phyloP scores from a whole-genome alignment of 148 eudicot genomes.

The Pharnaceum exiguum region DNA sequence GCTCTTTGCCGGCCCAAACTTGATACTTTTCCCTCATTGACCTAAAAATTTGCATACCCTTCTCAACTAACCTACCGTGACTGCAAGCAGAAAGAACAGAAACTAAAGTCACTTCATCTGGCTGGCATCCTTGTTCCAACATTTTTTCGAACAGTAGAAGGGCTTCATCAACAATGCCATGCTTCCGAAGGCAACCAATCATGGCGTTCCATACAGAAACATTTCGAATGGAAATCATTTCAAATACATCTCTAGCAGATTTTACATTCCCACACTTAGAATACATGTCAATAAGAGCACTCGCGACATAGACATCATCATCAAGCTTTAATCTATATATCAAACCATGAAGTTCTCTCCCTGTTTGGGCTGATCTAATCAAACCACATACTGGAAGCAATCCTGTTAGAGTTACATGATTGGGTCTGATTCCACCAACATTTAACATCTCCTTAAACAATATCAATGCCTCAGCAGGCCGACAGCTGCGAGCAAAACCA shows the following conservation, averaged over 20 bases:
- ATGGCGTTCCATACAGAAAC: conserved; percentile 54
- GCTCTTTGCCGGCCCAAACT: conserved; percentile 42
- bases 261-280: conserved; percentile 54
- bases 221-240: conserved; percentile 25
- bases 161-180: conserved; percentile 38
- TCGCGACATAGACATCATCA: conserved; percentile 43
- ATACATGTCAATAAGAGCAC: conserved; percentile 63
- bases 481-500: conserved; percentile 46
- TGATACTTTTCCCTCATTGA: conserved; percentile 39
- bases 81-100: conserved; percentile 61
- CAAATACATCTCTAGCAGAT: conserved; percentile 41
- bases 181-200: conserved; percentile 65
- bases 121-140: conserved; percentile 33
- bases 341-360: conserved; percentile 52
- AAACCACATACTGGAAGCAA: conserved; percentile 50
- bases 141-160: conserved; percentile 45
- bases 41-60: conserved; percentile 52
- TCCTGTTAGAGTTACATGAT: conserved; percentile 49
- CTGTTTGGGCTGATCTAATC: conserved; percentile 32
- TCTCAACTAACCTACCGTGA: conserved; percentile 52
- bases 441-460: conserved; percentile 43
- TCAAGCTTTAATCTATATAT: conserved; percentile 38
- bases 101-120: conserved; percentile 50
- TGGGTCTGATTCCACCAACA: conserved; percentile 43
- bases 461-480: conserved; percentile 36